Conservation (phyloP, 2,329 filamentous ascomycete genomes). For the Botrytis tulipae region DNA sequence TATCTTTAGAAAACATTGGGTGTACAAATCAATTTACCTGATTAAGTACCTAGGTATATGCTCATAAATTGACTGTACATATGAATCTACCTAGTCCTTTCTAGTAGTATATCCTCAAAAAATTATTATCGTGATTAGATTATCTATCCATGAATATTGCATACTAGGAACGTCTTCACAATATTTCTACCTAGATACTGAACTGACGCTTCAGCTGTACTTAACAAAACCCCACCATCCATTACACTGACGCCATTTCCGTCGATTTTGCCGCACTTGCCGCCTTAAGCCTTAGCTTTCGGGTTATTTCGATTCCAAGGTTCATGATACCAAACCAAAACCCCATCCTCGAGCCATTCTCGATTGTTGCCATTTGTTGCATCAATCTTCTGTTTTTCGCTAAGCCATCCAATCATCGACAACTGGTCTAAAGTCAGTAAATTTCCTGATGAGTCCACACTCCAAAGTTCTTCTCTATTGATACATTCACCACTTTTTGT, state of each 20-base stretch:
- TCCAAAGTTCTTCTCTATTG: conserved; percentile 19
- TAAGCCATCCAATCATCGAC: neutral
- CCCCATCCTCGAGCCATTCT: neutral
- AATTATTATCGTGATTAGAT: neutral
- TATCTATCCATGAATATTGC: neutral
- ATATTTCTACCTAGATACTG: neutral
- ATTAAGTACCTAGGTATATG: neutral
- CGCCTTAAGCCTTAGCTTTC: neutral
- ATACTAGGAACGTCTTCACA: neutral
- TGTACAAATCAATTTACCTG: neutral
- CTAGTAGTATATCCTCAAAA: neutral
- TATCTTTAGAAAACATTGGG: neutral
- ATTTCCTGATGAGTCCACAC: conserved; percentile 22
- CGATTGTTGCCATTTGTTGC: neutral
- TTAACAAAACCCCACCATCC: neutral
- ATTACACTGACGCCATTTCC: conserved; percentile 10
- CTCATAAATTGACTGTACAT: neutral
- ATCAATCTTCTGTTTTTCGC: neutral
- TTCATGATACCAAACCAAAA: neutral
- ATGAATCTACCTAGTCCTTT: neutral
- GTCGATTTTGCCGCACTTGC: neutral
- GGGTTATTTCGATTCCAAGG: neutral
- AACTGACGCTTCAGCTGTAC: neutral
- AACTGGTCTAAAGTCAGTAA: conserved; percentile 14
- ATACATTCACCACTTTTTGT: conserved; percentile 21